phyloP scores from a whole-genome alignment of 371 early-diverging fungal species.

The Rhizopus delemar region DNA sequence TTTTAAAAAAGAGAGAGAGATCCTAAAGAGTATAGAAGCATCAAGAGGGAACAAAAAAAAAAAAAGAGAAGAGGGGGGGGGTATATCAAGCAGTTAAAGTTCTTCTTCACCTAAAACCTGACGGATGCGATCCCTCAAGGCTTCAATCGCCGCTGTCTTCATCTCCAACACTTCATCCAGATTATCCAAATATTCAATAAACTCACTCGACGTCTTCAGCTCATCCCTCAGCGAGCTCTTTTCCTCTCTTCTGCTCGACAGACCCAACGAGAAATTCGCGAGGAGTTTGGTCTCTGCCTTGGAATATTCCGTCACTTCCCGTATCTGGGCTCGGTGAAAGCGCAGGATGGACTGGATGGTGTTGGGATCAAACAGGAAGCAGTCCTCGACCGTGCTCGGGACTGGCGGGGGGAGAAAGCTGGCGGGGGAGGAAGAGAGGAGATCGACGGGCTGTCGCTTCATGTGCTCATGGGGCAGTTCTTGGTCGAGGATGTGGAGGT shows the following conservation, averaged over 20 bases:
- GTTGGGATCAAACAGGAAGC: constrained; percentile 32
- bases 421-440: constrained; percentile 2
- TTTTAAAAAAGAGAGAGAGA: no score
- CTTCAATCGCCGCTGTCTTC: constrained; percentile 56
- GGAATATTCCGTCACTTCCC: constrained; percentile 76
- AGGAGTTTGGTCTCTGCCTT: constrained; percentile 83
- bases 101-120: constrained; percentile 34
- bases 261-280: constrained; percentile 65
- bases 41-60: background rate
- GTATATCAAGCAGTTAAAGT: constrained; percentile 5
- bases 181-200: constrained; percentile 55
- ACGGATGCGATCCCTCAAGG: constrained; percentile 50
- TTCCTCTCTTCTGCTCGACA: constrained; percentile 20
- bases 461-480: constrained; percentile 50
- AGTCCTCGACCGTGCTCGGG: constrained; percentile 20
- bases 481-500: constrained; percentile 53
- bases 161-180: constrained; percentile 62
- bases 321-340: constrained; percentile 80
- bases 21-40: no score
- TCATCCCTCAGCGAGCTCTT: constrained; percentile 12
- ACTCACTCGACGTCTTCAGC: constrained; percentile 33
- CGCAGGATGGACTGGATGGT: constrained; percentile 73
- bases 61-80: background rate
- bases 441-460: constrained; percentile 12
- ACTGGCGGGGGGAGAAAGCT: constrained; percentile 3